Base-by-base conservation (phyloP, 257 asterid genomes). In the Lycium ferocissimum region DNA sequence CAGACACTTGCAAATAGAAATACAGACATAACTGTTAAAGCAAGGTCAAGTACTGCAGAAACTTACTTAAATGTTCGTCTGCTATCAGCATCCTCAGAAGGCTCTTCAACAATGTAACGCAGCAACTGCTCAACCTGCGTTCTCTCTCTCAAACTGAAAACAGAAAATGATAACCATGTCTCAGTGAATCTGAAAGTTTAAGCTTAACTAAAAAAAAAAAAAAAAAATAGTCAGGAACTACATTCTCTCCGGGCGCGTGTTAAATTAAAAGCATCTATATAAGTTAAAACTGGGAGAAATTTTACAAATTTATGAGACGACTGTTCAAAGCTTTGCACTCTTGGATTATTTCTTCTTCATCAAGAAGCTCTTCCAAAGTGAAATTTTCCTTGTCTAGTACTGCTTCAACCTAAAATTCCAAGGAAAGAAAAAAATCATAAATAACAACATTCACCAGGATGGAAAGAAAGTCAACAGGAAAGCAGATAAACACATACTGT, bases 251-350 rank as follows among this genome's bases (percentile, higher is more conserved):
- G 20, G 51, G 73, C 10, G 37, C 7, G 12, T 2, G 22, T 70
- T 7, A 26, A 45, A n/a, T 65, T 20, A 65, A 45, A 54, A 40
- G 38, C 59, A 82, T 40, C 14, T 17, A 69, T 12, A 4, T n/a
- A 53, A 15, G 40, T 66, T 33, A 14, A 69, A 82, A 49, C 40
- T 49, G 33, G 58, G 66, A 14, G 33, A 78, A 78, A 78, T 3
- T 14, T 83, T 97, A 97, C 99, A 97, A 97, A 89, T 97, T 97
- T 87, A 97, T 93, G 69, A 97, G 99, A 83, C 99, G 98, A 75
- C 97, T 92, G 92, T 97, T 97, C 83, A 97, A 89, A 84, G 98
- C 97, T 90, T 97, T 97, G 98, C 99, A 97, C 87, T 97, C 99
- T 94, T 97, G 99, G 85, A 97, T 95, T 85, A 94, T 94, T 91